These are phyloP conservation scores for Aureobasidium leucospermi DNA, from an alignment of 2,329 filamentous ascomycete genomes.

Conservation along the genomic window DNA sequence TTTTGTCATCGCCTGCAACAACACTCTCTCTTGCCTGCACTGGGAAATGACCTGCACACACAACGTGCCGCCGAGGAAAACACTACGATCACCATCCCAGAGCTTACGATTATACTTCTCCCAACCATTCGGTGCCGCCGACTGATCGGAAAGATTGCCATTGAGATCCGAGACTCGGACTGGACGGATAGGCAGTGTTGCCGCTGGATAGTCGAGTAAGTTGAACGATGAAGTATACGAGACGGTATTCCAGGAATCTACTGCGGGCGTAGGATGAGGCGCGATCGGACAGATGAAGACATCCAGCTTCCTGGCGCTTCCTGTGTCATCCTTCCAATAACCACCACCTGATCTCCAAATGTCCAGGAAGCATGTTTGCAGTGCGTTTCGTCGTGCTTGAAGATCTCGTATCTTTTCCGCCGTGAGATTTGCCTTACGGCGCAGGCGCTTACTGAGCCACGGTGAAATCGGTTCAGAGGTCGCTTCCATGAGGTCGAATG, in stretches of 20 bases:
- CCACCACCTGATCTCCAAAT: slow-evolving; percentile 47
- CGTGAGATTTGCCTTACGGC: slow-evolving; percentile 40
- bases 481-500: slow-evolving; percentile 51
- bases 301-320: slow-evolving; percentile 33
- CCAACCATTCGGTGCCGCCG: slow-evolving; percentile 41
- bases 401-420: slow-evolving; percentile 45
- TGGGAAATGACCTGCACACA: slow-evolving; percentile 52
- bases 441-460: slow-evolving; percentile 49
- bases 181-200: slow-evolving; percentile 47
- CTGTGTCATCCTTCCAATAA: slow-evolving; percentile 23
- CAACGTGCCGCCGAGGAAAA: slow-evolving; percentile 49
- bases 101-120: slow-evolving; percentile 53
- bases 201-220: slow-evolving; percentile 56
- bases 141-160: slow-evolving; percentile 34
- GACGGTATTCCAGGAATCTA: slow-evolving; percentile 56
- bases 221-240: slow-evolving; percentile 57
- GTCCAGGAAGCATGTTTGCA: slow-evolving; percentile 50
- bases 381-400: slow-evolving; percentile 43
- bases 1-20: slow-evolving; percentile 47
- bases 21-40: slow-evolving; percentile 46
- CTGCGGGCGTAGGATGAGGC: slow-evolving; percentile 54
- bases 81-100: slow-evolving; percentile 47
- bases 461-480: slow-evolving; percentile 52
- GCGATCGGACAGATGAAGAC: slow-evolving; percentile 57
- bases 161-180: slow-evolving; percentile 45